Percentiles rank a stretch among this genome's conserved stretches.
phyloP scores from a whole-genome alignment of 805 yeast species.

The Metschnikowia lochheadii region DNA sequence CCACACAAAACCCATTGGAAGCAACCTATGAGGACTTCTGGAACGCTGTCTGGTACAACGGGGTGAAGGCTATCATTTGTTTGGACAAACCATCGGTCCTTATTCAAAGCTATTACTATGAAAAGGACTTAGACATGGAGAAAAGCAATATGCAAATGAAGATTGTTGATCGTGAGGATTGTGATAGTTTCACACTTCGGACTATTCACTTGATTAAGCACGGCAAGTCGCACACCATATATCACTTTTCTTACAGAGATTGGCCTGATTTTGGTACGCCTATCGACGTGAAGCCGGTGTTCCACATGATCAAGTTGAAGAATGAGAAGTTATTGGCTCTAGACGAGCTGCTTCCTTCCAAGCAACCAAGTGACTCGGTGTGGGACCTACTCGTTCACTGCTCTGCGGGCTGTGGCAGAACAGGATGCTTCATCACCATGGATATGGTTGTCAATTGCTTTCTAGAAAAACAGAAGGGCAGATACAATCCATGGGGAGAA shows the following conservation, averaged over 20 bases:
- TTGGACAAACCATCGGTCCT: constrained; percentile 26
- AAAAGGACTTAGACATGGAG: constrained; percentile 17
- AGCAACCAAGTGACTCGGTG: constrained; percentile 4
- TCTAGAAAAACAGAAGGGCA: constrained; percentile 12
- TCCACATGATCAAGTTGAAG: constrained; percentile 32
- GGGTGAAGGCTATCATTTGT: constrained; percentile 34
- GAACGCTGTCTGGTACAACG: constrained; percentile 34
- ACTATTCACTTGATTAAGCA: constrained; percentile 11
- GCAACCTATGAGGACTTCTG: constrained; percentile 43
- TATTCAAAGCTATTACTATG: constrained; percentile 17
- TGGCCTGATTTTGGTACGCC: constrained; percentile 51
- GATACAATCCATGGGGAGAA: constrained; percentile 27
- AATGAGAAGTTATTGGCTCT: constrained; percentile 21
- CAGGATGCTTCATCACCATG: constrained; percentile 48
- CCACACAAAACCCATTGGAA: constrained; percentile 43
- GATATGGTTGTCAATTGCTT: constrained; percentile 37
- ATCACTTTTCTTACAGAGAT: constrained; percentile 38
- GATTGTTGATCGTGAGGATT: constrained; percentile 8
- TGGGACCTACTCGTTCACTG: constrained; percentile 44
- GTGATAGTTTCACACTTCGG: constrained; percentile 16
- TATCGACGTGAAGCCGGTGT: constrained; percentile 24
- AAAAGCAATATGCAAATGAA: constrained; percentile 13
- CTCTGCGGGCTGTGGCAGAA: constrained; percentile 59
- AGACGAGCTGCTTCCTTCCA: neutral
- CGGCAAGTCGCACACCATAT: constrained; percentile 19